Conservation (phyloP, 148 eudicot species). For the Vaccinium macrocarpon region DNA sequence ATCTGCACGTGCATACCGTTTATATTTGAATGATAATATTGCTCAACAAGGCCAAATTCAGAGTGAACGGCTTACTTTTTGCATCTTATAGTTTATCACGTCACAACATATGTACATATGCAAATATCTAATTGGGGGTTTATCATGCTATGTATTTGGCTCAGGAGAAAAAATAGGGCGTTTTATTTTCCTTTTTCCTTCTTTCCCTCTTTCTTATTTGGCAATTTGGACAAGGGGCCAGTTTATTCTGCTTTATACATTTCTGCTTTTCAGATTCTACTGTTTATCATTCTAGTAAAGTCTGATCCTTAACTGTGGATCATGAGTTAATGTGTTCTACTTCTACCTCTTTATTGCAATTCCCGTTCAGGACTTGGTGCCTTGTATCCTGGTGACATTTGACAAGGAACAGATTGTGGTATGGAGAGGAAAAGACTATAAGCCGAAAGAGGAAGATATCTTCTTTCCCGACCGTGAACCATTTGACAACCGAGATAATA, state of each 20-base stretch:
- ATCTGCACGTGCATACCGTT: background rate
- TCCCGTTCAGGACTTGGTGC: conserved; percentile 72
- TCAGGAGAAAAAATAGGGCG: background rate
- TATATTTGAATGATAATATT: too few species aligned
- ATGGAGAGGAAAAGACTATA: conserved; percentile 77
- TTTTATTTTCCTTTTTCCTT: background rate
- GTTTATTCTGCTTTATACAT: background rate
- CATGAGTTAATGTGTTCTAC: too few species aligned
- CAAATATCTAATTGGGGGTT: background rate
- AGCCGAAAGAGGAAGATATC: conserved; percentile 42
- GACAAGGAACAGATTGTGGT: conserved; percentile 79
- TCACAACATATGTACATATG: background rate
- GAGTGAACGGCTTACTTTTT: background rate
- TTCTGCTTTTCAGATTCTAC: background rate
- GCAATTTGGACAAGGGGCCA: background rate
- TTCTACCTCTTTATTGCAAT: background rate
- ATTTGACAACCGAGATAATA: conserved; percentile 33
- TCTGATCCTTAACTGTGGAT: background rate
- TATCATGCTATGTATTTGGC: background rate
- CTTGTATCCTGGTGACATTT: conserved; percentile 75
- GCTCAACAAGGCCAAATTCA: too few species aligned
- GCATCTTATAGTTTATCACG: background rate
- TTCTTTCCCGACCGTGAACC: conserved; percentile 42
- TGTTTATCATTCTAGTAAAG: background rate
- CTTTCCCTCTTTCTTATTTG: background rate